Conservation (phyloP, 192 early-diverging fungal genomes). For the Fimicolochytrium jonesii region DNA sequence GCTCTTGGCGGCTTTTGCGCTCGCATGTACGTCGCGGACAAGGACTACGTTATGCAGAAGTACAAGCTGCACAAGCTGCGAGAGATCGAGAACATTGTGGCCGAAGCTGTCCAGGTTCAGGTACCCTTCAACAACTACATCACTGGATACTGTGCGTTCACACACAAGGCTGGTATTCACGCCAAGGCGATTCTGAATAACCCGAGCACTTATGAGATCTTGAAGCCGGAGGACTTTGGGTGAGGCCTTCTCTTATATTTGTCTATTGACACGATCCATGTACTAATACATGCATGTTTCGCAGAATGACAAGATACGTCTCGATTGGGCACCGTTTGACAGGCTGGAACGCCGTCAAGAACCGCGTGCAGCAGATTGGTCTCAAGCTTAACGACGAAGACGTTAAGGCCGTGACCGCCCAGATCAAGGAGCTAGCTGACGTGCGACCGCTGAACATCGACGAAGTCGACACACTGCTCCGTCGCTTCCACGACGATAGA, state of each 20-base stretch:
- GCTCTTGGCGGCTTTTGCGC: slow-evolving; percentile 91
- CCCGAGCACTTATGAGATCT: slow-evolving; percentile 96
- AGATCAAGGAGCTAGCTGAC: slow-evolving; percentile 95
- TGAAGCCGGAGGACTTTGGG: slow-evolving; percentile 97
- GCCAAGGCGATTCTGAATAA: slow-evolving; percentile 99
- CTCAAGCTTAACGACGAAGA: slow-evolving; percentile 81
- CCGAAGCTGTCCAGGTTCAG: slow-evolving; percentile 87
- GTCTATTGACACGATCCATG: not conserved
- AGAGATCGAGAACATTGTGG: slow-evolving; percentile 95
- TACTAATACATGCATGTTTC: not conserved
- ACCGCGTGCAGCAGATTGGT: slow-evolving; percentile 89
- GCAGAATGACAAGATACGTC: slow-evolving; percentile 91
- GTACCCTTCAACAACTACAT: slow-evolving; percentile 99
- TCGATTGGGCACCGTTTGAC: slow-evolving; percentile 96
- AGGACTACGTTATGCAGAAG: slow-evolving; percentile 87
- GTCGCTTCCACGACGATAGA: slow-evolving; percentile 61
- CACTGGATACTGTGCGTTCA: slow-evolving; percentile 98
- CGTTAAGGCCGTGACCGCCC: slow-evolving; percentile 84
- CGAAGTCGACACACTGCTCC: slow-evolving; percentile 83
- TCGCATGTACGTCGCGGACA: slow-evolving; percentile 92
- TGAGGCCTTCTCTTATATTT: slow-evolving; percentile 14
- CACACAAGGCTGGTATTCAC: slow-evolving; percentile 99
- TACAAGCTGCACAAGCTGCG: slow-evolving; percentile 91
- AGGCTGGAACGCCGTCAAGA: slow-evolving; percentile 99
- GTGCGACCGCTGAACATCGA: slow-evolving; percentile 88